A percentile compares a stretch with the other conserved stretches of the same genome.
Evolutionary conservation across 352 stramenopile species (phyloP).

Genomic region (Phytophthora rubi): DNA sequence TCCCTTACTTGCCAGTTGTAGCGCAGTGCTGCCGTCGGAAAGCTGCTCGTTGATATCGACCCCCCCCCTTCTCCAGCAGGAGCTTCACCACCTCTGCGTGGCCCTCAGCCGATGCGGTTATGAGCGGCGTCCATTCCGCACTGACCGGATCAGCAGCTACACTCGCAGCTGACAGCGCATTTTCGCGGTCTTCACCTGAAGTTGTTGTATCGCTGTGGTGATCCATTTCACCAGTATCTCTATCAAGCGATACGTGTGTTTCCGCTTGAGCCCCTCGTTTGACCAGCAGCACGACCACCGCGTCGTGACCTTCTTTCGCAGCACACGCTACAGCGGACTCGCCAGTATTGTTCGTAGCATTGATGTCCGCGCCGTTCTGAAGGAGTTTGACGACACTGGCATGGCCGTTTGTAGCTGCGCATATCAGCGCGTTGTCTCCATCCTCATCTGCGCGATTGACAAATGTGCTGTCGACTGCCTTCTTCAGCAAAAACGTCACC

Average conservation of each 20-base stretch:
- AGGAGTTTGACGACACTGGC: neutral
- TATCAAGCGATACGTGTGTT: neutral
- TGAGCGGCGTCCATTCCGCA: neutral
- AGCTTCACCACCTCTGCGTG: neutral
- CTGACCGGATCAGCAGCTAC: neutral
- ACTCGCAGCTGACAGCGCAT: neutral
- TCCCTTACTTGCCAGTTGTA: neutral
- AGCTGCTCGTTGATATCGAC: neutral
- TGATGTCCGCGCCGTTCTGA: neutral
- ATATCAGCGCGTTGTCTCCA: neutral
- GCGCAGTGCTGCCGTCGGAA: conserved; percentile 1
- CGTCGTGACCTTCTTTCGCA: neutral
- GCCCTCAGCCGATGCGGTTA: neutral
- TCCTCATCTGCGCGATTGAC: neutral
- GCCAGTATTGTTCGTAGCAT: neutral
- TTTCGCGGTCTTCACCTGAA: neutral
- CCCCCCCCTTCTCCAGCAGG: neutral
- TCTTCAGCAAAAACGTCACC: neutral
- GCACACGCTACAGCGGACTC: neutral
- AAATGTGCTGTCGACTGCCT: neutral
- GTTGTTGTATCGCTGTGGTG: neutral
- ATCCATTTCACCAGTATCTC: neutral
- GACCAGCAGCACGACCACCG: neutral
- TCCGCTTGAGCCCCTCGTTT: neutral
- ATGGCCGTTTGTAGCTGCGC: neutral